A percentile compares a stretch with the other conserved stretches of the same genome.
Evolutionary conservation across 2,329 filamentous ascomycete genomes (phyloP).

Genomic region (Clonostachys rosea): DNA sequence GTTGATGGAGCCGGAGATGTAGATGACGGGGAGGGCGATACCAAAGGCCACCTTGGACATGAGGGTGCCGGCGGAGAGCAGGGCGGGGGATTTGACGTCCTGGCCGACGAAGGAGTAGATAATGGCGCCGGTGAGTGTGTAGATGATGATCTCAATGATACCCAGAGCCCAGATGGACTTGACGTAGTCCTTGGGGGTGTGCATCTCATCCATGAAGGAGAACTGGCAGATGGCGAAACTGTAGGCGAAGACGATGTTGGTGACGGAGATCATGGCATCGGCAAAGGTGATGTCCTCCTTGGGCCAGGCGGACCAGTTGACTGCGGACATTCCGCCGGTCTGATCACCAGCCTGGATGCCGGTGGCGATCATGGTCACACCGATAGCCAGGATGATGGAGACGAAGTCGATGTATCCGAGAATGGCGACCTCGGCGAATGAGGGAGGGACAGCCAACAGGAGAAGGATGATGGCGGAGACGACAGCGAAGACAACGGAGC

Average conservation of each 20-base stretch:
- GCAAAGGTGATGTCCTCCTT: constrained; percentile 39
- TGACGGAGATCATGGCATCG: constrained; percentile 54
- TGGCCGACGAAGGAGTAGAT: constrained; percentile 67
- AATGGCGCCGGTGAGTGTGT: constrained; percentile 61
- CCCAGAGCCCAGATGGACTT: constrained; percentile 60
- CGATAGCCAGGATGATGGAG: constrained; percentile 59
- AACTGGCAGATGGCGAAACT: constrained; percentile 48
- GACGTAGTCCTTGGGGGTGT: constrained; percentile 37
- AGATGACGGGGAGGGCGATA: constrained; percentile 66
- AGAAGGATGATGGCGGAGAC: constrained; percentile 41
- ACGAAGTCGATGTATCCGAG: constrained; percentile 51
- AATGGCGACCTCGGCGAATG: constrained; percentile 43
- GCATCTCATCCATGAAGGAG: constrained; percentile 47
- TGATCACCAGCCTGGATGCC: constrained; percentile 35
- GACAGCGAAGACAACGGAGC: constrained; percentile 38
- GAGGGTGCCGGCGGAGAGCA: constrained; percentile 56
- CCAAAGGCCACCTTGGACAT: constrained; percentile 67
- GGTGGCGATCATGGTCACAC: constrained; percentile 63
- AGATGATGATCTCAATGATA: constrained; percentile 57
- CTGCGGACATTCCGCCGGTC: constrained; percentile 20
- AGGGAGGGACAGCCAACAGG: constrained; percentile 38
- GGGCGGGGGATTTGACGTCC: constrained; percentile 60
- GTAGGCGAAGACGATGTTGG: constrained; percentile 70
- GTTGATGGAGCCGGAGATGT: constrained; percentile 71
- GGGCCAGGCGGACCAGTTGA: constrained; percentile 40